Conservation (phyloP, 2,329 filamentous ascomycete species). For the Tolypocladium album region DNA sequence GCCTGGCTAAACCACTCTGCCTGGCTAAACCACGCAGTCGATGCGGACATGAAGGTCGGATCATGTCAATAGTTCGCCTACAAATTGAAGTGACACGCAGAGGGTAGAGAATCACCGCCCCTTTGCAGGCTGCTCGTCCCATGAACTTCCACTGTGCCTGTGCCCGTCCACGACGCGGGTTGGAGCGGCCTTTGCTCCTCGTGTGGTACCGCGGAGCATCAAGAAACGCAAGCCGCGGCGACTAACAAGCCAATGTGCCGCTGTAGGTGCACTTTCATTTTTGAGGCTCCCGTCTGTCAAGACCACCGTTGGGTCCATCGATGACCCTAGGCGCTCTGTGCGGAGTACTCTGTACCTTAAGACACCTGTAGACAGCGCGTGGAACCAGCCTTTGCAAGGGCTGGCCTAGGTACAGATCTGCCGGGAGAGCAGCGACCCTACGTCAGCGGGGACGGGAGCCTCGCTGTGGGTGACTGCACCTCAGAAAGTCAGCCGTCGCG, state of each 20-base stretch:
- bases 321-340: too few species aligned
- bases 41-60: too few species aligned
- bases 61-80: not conserved
- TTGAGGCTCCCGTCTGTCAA: not conserved
- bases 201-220: too few species aligned
- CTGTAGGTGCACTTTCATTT: not conserved
- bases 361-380: not conserved
- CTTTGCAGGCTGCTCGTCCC: not conserved
- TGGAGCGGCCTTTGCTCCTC: not conserved
- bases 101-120: not conserved
- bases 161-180: not conserved
- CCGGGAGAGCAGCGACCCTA: not conserved
- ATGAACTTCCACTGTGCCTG: not conserved
- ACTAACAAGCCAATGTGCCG: not conserved
- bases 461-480: not conserved
- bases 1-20: too few species aligned
- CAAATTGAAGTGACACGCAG: not conserved
- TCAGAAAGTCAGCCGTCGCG: not conserved
- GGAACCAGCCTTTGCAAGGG: not conserved
- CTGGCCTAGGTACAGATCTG: not conserved
- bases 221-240: not conserved
- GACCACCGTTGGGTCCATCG: not conserved
- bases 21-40: too few species aligned
- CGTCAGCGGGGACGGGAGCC: not conserved
- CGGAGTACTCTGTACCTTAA: too few species aligned